Percentiles rank a stretch among this genome's conserved stretches.
These are phyloP conservation scores for Saxispiralis lemnorum DNA, from an alignment of 495 filamentous ascomycete species.

Conservation along the genomic window DNA sequence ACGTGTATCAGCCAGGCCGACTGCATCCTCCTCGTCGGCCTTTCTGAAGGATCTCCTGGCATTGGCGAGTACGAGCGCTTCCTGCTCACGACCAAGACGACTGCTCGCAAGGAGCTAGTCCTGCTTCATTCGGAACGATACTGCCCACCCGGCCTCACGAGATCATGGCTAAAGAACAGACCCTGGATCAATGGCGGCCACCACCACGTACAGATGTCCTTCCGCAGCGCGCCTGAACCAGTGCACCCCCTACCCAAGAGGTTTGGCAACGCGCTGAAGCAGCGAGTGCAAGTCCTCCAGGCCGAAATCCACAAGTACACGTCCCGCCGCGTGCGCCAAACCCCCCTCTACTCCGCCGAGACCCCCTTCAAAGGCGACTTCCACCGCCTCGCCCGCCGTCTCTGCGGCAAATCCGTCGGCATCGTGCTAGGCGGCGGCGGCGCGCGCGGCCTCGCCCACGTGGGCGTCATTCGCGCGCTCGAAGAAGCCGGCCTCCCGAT, in stretches of 20 bases:
- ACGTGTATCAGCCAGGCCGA: constrained; percentile 95
- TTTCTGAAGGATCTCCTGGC: constrained; percentile 73
- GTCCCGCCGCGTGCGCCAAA: constrained; percentile 64
- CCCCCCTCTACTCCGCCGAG: constrained; percentile 76
- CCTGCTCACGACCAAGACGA: constrained; percentile 90
- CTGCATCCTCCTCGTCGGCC: constrained; percentile 77
- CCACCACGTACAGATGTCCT: constrained; percentile 93
- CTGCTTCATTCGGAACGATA: constrained; percentile 86
- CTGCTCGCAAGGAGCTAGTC: constrained; percentile 83
- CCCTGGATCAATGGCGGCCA: constrained; percentile 98
- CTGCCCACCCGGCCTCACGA: constrained; percentile 62
- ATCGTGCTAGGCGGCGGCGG: constrained; percentile 88
- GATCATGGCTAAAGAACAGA: constrained; percentile 80
- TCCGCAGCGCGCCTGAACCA: constrained; percentile 58
- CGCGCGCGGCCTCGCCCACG: constrained; percentile 74
- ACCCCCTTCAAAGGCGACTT: constrained; percentile 93
- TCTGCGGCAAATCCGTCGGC: constrained; percentile 88
- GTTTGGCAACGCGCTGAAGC: constrained; percentile 72
- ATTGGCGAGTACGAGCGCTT: constrained; percentile 96
- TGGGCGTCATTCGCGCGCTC: constrained; percentile 84
- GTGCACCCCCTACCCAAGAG: constrained; percentile 59
- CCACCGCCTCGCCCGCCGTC: constrained; percentile 71
- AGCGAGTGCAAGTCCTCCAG: constrained; percentile 83
- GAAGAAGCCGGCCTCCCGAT: constrained; percentile 95
- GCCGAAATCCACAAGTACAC: constrained; percentile 98